Percentiles rank a stretch among this genome's conserved stretches.
These are phyloP conservation scores for Euphorbia peplus DNA, from an alignment of 345 rosid genomes.

Conservation along the genomic window DNA sequence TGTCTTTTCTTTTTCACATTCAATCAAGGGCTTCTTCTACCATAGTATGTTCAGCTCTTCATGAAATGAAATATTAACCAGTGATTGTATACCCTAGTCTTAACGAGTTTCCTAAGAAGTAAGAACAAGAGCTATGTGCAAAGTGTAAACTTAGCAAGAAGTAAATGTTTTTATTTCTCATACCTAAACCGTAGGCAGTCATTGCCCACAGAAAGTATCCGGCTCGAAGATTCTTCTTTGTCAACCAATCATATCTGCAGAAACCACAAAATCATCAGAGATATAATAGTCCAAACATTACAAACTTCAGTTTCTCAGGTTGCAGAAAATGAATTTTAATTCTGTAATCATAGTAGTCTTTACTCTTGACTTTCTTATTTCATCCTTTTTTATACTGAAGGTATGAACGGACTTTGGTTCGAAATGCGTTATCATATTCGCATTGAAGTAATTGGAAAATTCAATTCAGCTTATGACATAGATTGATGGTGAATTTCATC, in stretches of 20 bases:
- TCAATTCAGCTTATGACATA: too few species aligned
- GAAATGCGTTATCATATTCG: too few species aligned
- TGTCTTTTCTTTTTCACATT: too few species aligned
- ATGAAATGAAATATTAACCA: background rate
- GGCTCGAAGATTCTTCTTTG: constrained; percentile 62
- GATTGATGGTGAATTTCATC: too few species aligned
- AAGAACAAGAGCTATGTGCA: background rate
- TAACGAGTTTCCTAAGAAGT: background rate
- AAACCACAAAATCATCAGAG: background rate
- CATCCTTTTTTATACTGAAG: background rate
- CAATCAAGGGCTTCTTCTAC: background rate
- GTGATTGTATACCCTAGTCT: background rate
- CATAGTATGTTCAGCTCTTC: background rate
- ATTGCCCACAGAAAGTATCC: constrained; percentile 92
- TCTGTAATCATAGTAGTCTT: background rate
- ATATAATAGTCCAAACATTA: background rate
- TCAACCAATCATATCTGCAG: constrained; percentile 86
- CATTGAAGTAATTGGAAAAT: too few species aligned
- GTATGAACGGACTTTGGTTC: too few species aligned
- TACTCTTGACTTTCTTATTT: too few species aligned
- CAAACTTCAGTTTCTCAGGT: background rate
- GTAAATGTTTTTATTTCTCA: constrained; percentile 10
- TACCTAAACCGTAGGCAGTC: constrained; percentile 95
- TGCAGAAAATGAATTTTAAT: background rate
- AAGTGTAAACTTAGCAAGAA: background rate